Evolutionary conservation across 1,139 yeast species (phyloP).

Genomic region (Zhuliangozyma parablackwelliae): DNA sequence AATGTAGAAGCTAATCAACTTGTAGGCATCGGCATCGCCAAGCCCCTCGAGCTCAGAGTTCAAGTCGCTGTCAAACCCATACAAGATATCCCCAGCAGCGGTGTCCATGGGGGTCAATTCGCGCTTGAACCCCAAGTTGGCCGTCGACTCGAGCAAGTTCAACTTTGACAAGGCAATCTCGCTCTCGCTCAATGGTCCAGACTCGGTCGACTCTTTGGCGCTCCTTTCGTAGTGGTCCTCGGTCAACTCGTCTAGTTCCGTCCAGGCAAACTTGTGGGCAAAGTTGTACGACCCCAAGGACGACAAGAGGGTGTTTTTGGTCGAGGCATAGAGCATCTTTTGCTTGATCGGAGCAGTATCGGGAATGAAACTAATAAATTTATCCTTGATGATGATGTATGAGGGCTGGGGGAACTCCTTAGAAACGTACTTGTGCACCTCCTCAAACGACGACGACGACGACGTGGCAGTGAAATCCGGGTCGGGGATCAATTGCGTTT

Average conservation of each 20-base stretch:
- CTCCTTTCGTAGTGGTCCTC: constrained; percentile 43
- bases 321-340: constrained; percentile 93
- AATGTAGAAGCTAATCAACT: constrained; percentile 30
- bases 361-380: constrained; percentile 82
- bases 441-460: constrained; percentile 27
- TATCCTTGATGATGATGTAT: constrained; percentile 48
- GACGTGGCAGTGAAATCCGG: constrained; percentile 25
- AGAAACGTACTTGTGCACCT: constrained; percentile 29
- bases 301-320: constrained; percentile 69
- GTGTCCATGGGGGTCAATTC: constrained; percentile 37
- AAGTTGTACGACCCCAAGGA: constrained; percentile 68
- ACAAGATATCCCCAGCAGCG: constrained; percentile 19
- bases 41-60: constrained; percentile 19
- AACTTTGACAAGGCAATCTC: constrained; percentile 46
- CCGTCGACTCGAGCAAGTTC: constrained; percentile 18
- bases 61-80: constrained; percentile 23
- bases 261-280: constrained; percentile 52
- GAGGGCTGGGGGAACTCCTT: constrained; percentile 48
- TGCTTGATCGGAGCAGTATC: constrained; percentile 76
- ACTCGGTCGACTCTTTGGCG: constrained; percentile 22
- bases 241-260: constrained; percentile 56
- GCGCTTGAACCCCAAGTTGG: constrained; percentile 15
- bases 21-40: constrained; percentile 9
- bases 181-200: constrained; percentile 52
- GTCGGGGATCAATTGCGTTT: constrained; percentile 42